These are phyloP conservation scores for Phytopythium chamaehyphon DNA, from an alignment of 352 stramenopile genomes.

Conservation along the genomic window DNA sequence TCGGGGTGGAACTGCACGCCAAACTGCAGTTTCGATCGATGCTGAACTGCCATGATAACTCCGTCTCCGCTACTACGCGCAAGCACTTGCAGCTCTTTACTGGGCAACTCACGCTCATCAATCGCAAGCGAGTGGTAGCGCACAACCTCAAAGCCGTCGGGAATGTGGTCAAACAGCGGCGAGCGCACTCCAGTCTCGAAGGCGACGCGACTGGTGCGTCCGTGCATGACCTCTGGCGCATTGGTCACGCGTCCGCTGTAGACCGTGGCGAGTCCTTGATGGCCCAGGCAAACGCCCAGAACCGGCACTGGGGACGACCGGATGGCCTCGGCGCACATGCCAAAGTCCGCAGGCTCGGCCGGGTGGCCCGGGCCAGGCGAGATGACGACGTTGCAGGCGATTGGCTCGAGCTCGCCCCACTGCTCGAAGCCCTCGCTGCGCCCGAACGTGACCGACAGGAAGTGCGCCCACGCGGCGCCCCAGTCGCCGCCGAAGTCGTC, in stretches of 20 bases:
- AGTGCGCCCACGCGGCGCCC: conserved; percentile 46
- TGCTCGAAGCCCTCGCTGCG: conserved; percentile 2
- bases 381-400: conserved; percentile 83
- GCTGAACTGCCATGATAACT: conserved; percentile 89
- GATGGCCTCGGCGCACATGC: conserved; percentile 84
- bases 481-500: conserved; percentile 84
- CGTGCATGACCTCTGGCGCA: conserved; percentile 92
- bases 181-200: conserved; percentile 18
- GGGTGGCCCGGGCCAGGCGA: conserved; percentile 92
- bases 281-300: conserved; percentile 96
- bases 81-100: conserved; percentile 40
- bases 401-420: conserved; percentile 8
- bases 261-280: conserved; percentile 91
- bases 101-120: conserved; percentile 34
- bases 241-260: conserved; percentile 84
- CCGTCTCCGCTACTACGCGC: conserved; percentile 57
- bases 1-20: conserved; percentile 98
- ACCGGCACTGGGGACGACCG: conserved; percentile 68
- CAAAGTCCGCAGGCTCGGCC: conserved; percentile 71
- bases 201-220: conserved; percentile 81
- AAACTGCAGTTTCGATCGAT: conserved; percentile 85
- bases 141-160: conserved; percentile 88
- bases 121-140: conserved; percentile 96
- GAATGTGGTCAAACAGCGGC: conserved; percentile 54
- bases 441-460: conserved; percentile 32